Base-by-base conservation (phyloP, 495 filamentous ascomycete species). In the Venustampulla echinocandica region DNA sequence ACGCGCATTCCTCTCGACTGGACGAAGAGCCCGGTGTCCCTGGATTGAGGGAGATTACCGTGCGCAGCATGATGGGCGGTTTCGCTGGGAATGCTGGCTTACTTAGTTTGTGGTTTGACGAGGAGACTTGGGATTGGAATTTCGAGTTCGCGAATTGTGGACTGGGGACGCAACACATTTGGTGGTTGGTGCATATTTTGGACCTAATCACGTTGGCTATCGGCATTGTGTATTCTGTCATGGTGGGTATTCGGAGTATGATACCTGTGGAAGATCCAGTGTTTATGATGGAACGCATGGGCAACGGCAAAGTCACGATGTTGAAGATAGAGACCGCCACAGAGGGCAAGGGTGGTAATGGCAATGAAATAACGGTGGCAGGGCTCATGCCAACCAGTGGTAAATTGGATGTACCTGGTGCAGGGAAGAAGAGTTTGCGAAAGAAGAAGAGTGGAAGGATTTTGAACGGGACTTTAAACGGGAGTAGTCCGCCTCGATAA, bases 21-120 rank as follows among this genome's bases (percentile, higher is more conserved):
- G 52, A 61, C 14, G 64, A 63, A 9, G 55, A 59, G 1, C 54
- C 60, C 0, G 64, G 58, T 0, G 15, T 70, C 1, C 75, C 76
- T 1, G 77, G 76, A 0, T 69, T 95, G n/a, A 68, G 89, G 2
- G 92, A 97, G 64, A 77, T 96, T 42, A 98, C 92, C 0, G 83
- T 97, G 4, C 76, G 87, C n/a, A 94, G 87, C 54, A 96, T 98
- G 92, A 98, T 98, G 92, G 92, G 90, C 19, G 84, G 84, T 20
- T 97, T 80, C 57, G 81, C 79, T 15, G 92, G 92, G 3, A 89
- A 94, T 61, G 90, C 87, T 0, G 93, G 87, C 0, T 67, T 98
- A 22, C 60, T 98, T 33, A 89, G 81, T 32, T 69, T 83, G 1
- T 98, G 93, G 93, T 97, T 89, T 58, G 85, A 97, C 63, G 56